Base-by-base conservation (phyloP, 495 filamentous ascomycete species). In the Penicillium cosmopolitanum region DNA sequence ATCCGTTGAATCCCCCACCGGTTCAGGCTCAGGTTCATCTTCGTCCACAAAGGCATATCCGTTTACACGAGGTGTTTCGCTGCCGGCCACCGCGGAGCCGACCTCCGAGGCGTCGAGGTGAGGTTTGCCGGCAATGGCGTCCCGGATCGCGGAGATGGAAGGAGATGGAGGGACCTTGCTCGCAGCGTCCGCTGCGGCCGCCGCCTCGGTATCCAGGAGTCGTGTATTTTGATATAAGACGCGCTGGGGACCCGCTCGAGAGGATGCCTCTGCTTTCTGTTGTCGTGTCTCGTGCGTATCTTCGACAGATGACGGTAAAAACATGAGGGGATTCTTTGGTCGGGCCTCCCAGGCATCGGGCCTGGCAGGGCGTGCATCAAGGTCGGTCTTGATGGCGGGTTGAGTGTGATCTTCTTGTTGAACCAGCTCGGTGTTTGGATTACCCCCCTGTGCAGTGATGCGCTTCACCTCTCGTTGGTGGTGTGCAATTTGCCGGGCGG, bases 21-120 rank as follows among this genome's bases (percentile, higher is more conserved):
- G 58, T 8, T 77, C 75, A 0, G 84, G 83, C 46, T 77, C 75
- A 0, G 84, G 83, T 44, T 91, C 88, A 64, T 96, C 89, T 35
- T 85, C 82, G 62, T 96, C 93, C 43, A 98, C 95, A 72, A 97
- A 98, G 3, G 90, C 85, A 66, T 97, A 98, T 19, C 95, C 95
- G 55, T 92, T 91, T 0, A 98, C 91, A 3, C 92, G 82, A 0
- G 95, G 95, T 1, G 95, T 97, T 68, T 95, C 89, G 18, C 78
- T 84, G n/a, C 85, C 87, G 3, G 74, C 36, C 2, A 62, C 34
- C 5, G 58, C 74, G 31, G 84, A 84, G 4, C 82, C 86, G 8
- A 84, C 80, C 65, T 96, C 89, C 0, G 85, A 84, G n/a, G 85
- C 83, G 2, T 81, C 82, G 4, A 79, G 75, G 15, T 85, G 82